These are phyloP conservation scores for Neonectria sp. DNA, from an alignment of 2,329 filamentous ascomycete species.

Conservation along the genomic window DNA sequence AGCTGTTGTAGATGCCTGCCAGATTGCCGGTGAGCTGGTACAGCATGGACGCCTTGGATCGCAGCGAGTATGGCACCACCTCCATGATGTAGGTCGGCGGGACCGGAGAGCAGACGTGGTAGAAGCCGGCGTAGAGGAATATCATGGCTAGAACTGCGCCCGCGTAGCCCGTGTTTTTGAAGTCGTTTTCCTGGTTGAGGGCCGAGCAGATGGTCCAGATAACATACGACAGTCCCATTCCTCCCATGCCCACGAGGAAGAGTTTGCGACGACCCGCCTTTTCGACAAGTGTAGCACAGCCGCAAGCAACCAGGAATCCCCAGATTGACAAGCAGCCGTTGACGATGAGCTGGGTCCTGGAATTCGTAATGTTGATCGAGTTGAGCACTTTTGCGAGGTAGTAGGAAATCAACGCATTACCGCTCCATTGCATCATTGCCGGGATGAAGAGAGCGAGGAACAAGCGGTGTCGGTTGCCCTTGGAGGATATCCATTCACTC, in stretches of 20 bases:
- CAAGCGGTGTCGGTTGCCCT: slow-evolving; percentile 50
- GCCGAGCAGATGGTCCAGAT: slow-evolving; percentile 60
- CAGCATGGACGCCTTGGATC: slow-evolving; percentile 48
- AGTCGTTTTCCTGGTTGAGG: slow-evolving; percentile 48
- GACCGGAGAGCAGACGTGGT: slow-evolving; percentile 57
- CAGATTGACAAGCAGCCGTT: slow-evolving; percentile 52
- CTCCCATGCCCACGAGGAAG: slow-evolving; percentile 54
- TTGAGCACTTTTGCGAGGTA: slow-evolving; percentile 58
- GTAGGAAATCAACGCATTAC: slow-evolving; percentile 52
- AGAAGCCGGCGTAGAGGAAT: slow-evolving; percentile 43
- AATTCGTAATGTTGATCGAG: slow-evolving; percentile 55
- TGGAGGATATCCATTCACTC: slow-evolving; percentile 38
- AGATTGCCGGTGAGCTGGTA: slow-evolving; percentile 49
- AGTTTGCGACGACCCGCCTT: slow-evolving; percentile 58
- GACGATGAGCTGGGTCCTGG: slow-evolving; percentile 49
- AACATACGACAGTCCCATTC: slow-evolving; percentile 55
- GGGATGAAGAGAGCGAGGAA: slow-evolving; percentile 50
- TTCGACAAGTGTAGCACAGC: slow-evolving; percentile 57
- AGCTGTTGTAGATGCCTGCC: slow-evolving; percentile 55
- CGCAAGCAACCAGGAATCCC: slow-evolving; percentile 53
- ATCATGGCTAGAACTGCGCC: slow-evolving; percentile 61
- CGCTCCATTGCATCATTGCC: slow-evolving; percentile 50
- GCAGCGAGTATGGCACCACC: slow-evolving; percentile 54
- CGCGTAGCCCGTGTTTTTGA: slow-evolving; percentile 51
- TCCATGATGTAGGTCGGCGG: slow-evolving; percentile 63